These are phyloP conservation scores for Glycyrrhiza uralensis DNA, from an alignment of 306 rosid species.

Conservation along the genomic window DNA sequence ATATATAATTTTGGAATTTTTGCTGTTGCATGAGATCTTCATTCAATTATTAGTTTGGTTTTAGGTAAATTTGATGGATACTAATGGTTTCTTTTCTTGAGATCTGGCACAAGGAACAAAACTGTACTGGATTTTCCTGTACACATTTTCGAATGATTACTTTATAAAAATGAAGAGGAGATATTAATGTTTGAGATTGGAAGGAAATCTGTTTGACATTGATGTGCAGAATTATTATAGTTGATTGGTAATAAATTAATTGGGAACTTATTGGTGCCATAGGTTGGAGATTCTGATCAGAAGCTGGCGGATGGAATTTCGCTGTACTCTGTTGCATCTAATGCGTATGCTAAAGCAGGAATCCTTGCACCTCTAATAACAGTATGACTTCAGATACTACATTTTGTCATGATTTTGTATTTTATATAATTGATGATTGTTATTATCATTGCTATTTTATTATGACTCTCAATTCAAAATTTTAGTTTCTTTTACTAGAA, in stretches of 20 bases:
- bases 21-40: not conserved
- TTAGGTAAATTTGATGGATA: not conserved
- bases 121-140: not conserved
- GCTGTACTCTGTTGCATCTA: constrained; percentile 55
- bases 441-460: not conserved
- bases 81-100: not conserved
- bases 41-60: not conserved
- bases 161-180: not conserved
- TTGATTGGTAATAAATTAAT: constrained; percentile 22
- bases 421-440: not conserved
- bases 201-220: not conserved
- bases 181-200: not conserved
- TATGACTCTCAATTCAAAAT: too few species aligned
- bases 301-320: constrained; percentile 97
- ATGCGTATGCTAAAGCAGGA: constrained; percentile 65
- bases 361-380: constrained; percentile 69
- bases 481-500: not conserved
- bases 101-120: not conserved
- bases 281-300: constrained; percentile 99
- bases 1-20: not conserved
- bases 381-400: constrained; percentile 43
- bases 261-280: constrained; percentile 23
- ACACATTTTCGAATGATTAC: not conserved
- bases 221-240: not conserved
- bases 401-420: not conserved